A percentile compares a stretch with the other conserved stretches of the same genome.
These are phyloP conservation scores for Suillus discolor DNA, from an alignment of 768 basidiomycete genomes.

Conservation along the genomic window DNA sequence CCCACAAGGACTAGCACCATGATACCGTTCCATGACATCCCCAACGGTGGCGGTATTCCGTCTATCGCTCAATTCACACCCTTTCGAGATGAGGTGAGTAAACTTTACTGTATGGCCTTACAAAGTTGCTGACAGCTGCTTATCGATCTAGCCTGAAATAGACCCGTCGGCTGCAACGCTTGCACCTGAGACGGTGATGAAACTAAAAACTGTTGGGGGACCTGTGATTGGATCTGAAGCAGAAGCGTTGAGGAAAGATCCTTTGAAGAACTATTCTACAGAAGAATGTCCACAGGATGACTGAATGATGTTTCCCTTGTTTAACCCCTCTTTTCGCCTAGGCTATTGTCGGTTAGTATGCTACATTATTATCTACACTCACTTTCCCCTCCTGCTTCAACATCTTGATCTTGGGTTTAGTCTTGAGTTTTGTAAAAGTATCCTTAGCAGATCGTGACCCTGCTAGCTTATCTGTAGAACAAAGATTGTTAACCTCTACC, in stretches of 20 bases:
- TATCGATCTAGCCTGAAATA: slow-evolving; percentile 21
- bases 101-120: neutral
- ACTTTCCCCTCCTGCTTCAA: neutral
- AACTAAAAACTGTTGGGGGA: slow-evolving; percentile 52
- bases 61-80: slow-evolving; percentile 66
- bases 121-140: slow-evolving; percentile 7
- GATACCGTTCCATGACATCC: slow-evolving; percentile 42
- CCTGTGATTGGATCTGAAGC: slow-evolving; percentile 59
- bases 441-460: neutral
- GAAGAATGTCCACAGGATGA: slow-evolving; percentile 25
- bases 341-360: neutral
- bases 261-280: slow-evolving; percentile 72
- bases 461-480: neutral
- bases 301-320: slow-evolving; percentile 18
- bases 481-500: neutral
- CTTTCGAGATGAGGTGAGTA: slow-evolving; percentile 69
- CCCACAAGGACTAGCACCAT: slow-evolving; percentile 36
- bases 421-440: neutral
- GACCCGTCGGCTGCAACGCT: slow-evolving; percentile 33
- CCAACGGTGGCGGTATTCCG: slow-evolving; percentile 34
- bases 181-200: slow-evolving; percentile 65
- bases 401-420: neutral
- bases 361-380: slow-evolving; percentile 19
- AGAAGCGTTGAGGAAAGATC: slow-evolving; percentile 77
- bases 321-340: slow-evolving; percentile 1